Conservation (phyloP, 805 yeast genomes). For the Candida boleticola region DNA sequence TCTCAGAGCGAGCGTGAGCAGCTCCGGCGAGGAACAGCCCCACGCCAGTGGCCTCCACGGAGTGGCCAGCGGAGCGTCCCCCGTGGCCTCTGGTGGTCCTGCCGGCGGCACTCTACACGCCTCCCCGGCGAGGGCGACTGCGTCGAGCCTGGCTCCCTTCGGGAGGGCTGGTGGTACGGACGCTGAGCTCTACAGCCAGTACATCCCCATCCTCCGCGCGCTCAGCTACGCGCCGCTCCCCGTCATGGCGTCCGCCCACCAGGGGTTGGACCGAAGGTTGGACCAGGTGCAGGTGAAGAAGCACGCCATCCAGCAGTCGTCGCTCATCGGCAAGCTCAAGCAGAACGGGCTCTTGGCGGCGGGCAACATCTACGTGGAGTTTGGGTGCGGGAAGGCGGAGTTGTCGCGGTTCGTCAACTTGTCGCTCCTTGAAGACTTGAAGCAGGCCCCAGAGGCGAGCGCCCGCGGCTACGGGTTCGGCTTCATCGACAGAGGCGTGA, state of each 20-base stretch:
- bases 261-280: conserved; percentile 39
- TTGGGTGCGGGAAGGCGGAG: conserved; percentile 92
- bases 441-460: conserved; percentile 1
- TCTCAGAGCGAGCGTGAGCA: conserved; percentile 12
- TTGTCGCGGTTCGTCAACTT: conserved; percentile 60
- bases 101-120: too few relatives aligned
- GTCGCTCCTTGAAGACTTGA: conserved; percentile 26
- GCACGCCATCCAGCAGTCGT: conserved; percentile 81
- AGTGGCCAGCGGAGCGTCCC: conserved; percentile 1
- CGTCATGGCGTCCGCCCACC: conserved; percentile 18
- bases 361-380: conserved; percentile 55
- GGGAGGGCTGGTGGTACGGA: background rate
- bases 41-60: too few relatives aligned
- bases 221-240: conserved; percentile 17
- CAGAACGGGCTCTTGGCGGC: conserved; percentile 35
- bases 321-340: conserved; percentile 68
- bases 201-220: conserved; percentile 15
- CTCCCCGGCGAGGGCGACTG: background rate
- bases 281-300: conserved; percentile 56
- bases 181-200: conserved; percentile 12
- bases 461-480: conserved; percentile 42
- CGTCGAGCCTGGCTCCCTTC: background rate
- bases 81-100: background rate
- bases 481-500: conserved; percentile 73
- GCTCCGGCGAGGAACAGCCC: background rate